Evolutionary conservation across 805 yeast species (phyloP), one percentile per base, ranked within the genome.

Genomic region (Myxozyma geophila): DNA sequence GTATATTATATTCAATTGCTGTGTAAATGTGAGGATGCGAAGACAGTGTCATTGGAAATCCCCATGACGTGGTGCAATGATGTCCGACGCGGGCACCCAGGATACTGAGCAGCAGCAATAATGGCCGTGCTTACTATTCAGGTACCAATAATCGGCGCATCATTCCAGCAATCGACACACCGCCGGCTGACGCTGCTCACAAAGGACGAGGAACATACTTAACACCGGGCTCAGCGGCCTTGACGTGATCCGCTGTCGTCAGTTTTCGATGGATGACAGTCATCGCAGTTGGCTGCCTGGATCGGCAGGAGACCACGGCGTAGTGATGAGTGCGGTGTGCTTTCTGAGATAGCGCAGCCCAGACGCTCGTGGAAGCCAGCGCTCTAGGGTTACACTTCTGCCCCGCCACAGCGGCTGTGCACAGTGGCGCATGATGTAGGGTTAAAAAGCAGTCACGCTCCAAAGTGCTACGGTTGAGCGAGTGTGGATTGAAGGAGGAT

Each of bases 241-340:
- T 70, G 51, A 71, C 70, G 46, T 75, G 70, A 48, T 71, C 70
- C 28, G 73, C 67, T 6, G 75, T 67, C 21, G 78, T 70, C 59
- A 71, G 70, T 60, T 76, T 75, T 51, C 78, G 74, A 60, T 75
- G 78, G 58, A 75, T 75, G 33, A 76, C 78, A 17, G 79, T 76
- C 78, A 75, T 75, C 15, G 28, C 46, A 37, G 51, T 23, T 10
- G 49, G 28, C 36, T 10, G 43, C 49, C 17, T 17, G 37, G 50
- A 19, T n/a, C 21, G 28, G 12, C n/a, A 2, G 50, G 28, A 46
- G 50, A 15, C n/a, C 37, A 19, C n/a, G 36, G 35, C 15, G 21
- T n/a, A 28, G 56, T 15, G n/a, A 36, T 37, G 56, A 37, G 23
- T 19, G 39, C 41, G 40, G 8, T n/a, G n/a, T n/a, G 7, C 43